These are phyloP conservation scores for Xylaria curta DNA, from an alignment of 495 filamentous ascomycete genomes.

Conservation along the genomic window DNA sequence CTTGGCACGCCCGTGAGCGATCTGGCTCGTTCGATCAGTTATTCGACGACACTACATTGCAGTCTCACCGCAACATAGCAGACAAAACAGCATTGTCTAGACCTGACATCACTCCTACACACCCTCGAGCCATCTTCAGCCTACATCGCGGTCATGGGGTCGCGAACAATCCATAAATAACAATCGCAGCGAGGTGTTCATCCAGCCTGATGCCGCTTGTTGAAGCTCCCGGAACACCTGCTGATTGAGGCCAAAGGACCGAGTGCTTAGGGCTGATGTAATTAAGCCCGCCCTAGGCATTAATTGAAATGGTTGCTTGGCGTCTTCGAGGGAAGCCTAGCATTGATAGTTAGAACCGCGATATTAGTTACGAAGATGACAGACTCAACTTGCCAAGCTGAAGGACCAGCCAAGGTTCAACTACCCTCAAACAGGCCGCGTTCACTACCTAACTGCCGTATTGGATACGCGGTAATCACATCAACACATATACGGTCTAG, in stretches of 20 bases:
- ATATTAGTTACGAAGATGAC: neutral
- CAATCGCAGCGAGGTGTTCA: neutral
- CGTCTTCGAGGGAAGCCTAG: neutral
- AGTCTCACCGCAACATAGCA: constrained; percentile 11
- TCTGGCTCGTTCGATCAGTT: constrained; percentile 12
- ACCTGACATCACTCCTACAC: constrained; percentile 3
- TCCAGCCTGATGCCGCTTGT: neutral
- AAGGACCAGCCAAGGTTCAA: neutral
- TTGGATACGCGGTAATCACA: neutral
- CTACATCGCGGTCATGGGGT: neutral
- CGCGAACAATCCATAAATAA: neutral
- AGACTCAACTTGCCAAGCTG: neutral
- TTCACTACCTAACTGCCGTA: neutral
- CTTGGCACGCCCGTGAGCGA: neutral
- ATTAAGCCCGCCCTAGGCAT: neutral
- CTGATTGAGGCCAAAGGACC: neutral
- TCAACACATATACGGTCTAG: neutral
- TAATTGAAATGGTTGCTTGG: neutral
- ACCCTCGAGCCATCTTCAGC: neutral
- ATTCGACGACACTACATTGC: constrained; percentile 1
- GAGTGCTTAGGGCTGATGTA: constrained; percentile 1
- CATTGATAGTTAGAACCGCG: neutral
- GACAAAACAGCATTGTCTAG: constrained; percentile 1
- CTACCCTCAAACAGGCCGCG: neutral
- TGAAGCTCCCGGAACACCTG: neutral